Evolutionary conservation across 306 rosid species (phyloP).

Genomic region (Fragaria nilgerrensis): DNA sequence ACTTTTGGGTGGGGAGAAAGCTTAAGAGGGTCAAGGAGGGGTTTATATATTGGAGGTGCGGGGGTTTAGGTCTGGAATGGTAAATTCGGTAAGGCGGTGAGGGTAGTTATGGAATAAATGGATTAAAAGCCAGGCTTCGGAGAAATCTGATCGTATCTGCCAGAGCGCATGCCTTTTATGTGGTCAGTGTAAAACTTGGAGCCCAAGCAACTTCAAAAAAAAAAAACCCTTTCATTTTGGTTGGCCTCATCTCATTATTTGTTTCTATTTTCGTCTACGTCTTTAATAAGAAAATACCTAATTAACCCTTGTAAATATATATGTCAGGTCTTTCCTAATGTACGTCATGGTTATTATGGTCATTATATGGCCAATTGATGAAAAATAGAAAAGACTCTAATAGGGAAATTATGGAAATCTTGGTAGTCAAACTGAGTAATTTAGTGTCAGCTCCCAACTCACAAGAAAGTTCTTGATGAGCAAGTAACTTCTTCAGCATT

Average conservation of each 20-base stretch:
- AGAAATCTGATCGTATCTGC: constrained; percentile 7
- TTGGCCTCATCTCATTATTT: background rate
- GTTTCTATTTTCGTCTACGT: background rate
- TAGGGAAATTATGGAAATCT: background rate
- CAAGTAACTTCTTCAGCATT: background rate
- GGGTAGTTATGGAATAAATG: constrained; percentile 14
- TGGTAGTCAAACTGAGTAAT: background rate
- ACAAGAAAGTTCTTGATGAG: background rate
- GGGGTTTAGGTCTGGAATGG: constrained; percentile 15
- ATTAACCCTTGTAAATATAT: background rate
- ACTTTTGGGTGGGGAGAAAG: background rate
- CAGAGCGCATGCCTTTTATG: background rate
- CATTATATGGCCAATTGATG: background rate
- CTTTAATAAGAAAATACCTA: background rate
- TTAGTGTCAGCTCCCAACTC: background rate
- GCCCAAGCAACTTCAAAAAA: constrained; percentile 20
- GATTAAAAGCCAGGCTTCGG: background rate
- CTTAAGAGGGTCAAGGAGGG: constrained; percentile 14
- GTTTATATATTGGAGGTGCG: background rate
- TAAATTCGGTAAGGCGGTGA: constrained; percentile 20
- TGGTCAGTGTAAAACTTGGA: constrained; percentile 25
- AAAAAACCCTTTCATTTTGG: background rate
- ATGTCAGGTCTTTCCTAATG: no score
- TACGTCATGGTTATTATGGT: background rate
- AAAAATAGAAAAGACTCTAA: background rate